Evolutionary conservation across 1,284 basidiomycete genomes (phyloP), one percentile per base, ranked within the genome.

Genomic region (Papiliotrema fonsecae): DNA sequence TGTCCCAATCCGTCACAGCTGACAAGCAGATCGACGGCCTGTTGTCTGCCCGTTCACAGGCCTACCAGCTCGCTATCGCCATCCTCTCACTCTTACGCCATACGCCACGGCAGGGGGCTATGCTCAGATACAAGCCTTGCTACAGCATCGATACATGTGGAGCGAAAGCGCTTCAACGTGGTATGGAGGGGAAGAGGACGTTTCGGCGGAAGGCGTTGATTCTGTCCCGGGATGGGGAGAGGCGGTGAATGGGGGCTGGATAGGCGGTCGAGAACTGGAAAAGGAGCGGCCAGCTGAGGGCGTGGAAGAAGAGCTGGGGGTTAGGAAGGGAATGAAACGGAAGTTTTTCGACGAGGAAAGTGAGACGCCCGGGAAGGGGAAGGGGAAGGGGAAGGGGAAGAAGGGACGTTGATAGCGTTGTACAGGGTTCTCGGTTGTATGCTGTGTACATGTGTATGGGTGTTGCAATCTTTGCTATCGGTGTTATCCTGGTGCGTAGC

Each of bases 21-120:
- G 42, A 57, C 16, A 26, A 1, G n/a, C 52, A 69, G 67, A 62
- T 45, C 62, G 68, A 13, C 57, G 58, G 24, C 60, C 55, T 28
- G 66, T 67, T 3, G 58, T 67, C 19, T 78, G 77, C 52, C 75
- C 75, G 1, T 65, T 79, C 42, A 77, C 76, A 0, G 77, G 77
- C 13, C 60, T 71, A 5, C 66, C 71, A 0, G 77, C 77, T 0
- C 58, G 62, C 21, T 79, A 79, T 60, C 67, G 71, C 27, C 76
- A 78, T 55, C 77, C 77, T 4, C 41, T 49, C 1, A 75, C 76
- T 0, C 65, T 69, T 21, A 70, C 75, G 1, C 74, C 76, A 0
- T 79, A 75, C 51, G 70, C 74, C 6, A 72, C 45, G 1, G 51
- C 55, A 1, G 56, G 71, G n/a, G 76, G 74, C 18, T 78, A 75